Evolutionary conservation across 306 rosid species (phyloP).

Genomic region (Cicer cuneatum): DNA sequence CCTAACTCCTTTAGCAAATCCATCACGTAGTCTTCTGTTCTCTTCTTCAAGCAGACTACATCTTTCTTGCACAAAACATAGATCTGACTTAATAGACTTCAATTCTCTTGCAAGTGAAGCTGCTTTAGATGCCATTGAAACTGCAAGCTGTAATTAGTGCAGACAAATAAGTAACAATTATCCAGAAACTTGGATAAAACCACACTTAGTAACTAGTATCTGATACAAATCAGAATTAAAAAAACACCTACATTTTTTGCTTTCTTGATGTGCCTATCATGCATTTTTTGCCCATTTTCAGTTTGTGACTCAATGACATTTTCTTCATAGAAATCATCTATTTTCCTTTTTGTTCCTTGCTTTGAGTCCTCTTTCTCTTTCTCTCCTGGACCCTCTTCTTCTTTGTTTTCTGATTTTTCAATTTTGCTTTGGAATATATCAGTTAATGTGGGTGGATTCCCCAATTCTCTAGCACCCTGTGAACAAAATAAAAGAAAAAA

Average conservation of each 20-base stretch:
- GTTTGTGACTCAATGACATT: slow-evolving; percentile 49
- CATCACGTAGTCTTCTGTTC: slow-evolving; percentile 81
- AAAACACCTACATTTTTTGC: slow-evolving; percentile 76
- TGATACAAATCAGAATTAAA: background rate
- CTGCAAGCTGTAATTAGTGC: slow-evolving; percentile 63
- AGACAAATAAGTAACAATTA: slow-evolving; percentile 15
- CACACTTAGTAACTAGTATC: background rate
- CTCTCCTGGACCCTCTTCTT: slow-evolving; percentile 50
- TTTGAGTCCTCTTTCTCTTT: slow-evolving; percentile 51
- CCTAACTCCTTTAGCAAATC: slow-evolving; percentile 69
- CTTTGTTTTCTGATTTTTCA: slow-evolving; percentile 50
- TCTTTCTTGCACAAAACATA: slow-evolving; percentile 83
- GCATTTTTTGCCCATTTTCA: slow-evolving; percentile 47
- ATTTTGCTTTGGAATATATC: slow-evolving; percentile 70
- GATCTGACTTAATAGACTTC: slow-evolving; percentile 69
- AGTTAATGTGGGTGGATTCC: slow-evolving; percentile 78
- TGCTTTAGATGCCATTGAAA: slow-evolving; percentile 90
- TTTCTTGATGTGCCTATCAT: slow-evolving; percentile 66
- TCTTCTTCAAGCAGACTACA: slow-evolving; percentile 84
- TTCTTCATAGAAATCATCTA: slow-evolving; percentile 65
- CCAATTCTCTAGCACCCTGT: slow-evolving; percentile 84
- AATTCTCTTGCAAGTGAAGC: slow-evolving; percentile 81
- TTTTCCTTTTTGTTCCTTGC: slow-evolving; percentile 73
- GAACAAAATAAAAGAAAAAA: background rate
- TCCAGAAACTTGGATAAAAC: slow-evolving; percentile 6